phyloP scores from a whole-genome alignment of 2,329 filamentous ascomycete species.

The Colletotrichum navitas region DNA sequence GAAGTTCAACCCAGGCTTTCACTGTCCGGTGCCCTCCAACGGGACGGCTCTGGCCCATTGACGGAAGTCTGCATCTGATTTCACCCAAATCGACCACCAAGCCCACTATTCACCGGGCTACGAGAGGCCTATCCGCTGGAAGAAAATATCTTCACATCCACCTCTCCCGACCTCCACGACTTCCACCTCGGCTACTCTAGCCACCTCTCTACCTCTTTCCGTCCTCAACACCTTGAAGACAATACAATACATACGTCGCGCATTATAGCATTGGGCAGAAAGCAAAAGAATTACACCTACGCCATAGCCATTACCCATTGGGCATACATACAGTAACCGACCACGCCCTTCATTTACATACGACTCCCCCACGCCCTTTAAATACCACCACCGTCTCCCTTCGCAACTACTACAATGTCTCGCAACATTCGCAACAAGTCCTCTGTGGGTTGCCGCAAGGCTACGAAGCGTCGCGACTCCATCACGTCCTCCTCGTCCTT shows the following conservation, averaged over 20 bases:
- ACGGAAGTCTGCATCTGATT: slow-evolving; percentile 56
- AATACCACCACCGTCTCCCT: slow-evolving; percentile 41
- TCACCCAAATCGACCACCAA: slow-evolving; percentile 29
- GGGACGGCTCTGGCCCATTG: slow-evolving; percentile 52
- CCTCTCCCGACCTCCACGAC: slow-evolving; percentile 9
- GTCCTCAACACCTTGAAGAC: neutral
- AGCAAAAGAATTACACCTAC: neutral
- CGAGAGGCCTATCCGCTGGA: slow-evolving; percentile 31
- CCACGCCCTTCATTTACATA: slow-evolving; percentile 24
- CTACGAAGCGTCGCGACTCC: slow-evolving; percentile 62
- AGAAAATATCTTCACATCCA: slow-evolving; percentile 25
- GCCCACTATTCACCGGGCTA: slow-evolving; percentile 37
- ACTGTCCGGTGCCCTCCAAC: slow-evolving; percentile 55
- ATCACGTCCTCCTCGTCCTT: slow-evolving; percentile 68
- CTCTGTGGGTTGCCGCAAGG: slow-evolving; percentile 58
- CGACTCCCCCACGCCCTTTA: slow-evolving; percentile 21
- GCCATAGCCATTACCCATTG: neutral
- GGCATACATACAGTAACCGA: slow-evolving; percentile 8
- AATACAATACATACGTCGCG: neutral
- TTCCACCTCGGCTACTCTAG: slow-evolving; percentile 8
- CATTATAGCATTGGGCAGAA: neutral
- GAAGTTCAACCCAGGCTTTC: slow-evolving; percentile 72
- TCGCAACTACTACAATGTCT: slow-evolving; percentile 57
- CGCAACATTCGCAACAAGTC: slow-evolving; percentile 66
- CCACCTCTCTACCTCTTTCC: neutral